A percentile compares a stretch with the other conserved stretches of the same genome.
Conservation (phyloP, 257 asterid species). For the Parsonsia alboflavescens region DNA sequence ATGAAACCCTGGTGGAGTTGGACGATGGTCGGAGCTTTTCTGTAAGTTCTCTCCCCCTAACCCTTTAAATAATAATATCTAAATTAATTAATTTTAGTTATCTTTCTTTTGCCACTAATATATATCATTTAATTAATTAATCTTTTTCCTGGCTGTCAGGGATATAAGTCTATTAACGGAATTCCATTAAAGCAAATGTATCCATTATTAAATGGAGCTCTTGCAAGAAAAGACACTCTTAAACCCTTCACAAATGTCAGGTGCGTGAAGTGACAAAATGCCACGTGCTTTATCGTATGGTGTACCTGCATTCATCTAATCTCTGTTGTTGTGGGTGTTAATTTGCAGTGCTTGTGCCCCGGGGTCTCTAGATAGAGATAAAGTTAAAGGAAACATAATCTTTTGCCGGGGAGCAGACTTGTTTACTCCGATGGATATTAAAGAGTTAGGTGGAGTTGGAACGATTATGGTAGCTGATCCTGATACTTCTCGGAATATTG, state of each 20-base stretch:
- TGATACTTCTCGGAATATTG: background rate
- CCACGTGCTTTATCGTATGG: too few species aligned
- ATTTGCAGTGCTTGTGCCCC: constrained; percentile 31
- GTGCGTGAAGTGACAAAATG: constrained; percentile 25
- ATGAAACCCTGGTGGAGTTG: constrained; percentile 1
- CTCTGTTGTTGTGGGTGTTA: too few species aligned
- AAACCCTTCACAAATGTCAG: constrained; percentile 35
- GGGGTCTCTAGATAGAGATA: constrained; percentile 23
- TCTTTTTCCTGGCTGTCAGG: background rate
- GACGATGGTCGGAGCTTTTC: constrained; percentile 9
- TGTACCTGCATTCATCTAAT: too few species aligned
- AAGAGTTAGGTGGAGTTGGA: constrained; percentile 48
- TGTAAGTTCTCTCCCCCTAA: background rate
- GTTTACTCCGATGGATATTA: constrained; percentile 7
- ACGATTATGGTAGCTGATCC: constrained; percentile 27
- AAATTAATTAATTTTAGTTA: too few species aligned
- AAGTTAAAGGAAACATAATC: constrained; percentile 61
- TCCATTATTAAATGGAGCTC: constrained; percentile 45
- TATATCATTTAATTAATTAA: too few species aligned
- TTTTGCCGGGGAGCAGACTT: constrained; percentile 32
- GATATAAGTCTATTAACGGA: constrained; percentile 32
- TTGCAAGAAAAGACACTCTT: constrained; percentile 22
- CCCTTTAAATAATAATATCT: too few species aligned
- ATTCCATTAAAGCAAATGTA: constrained; percentile 32
- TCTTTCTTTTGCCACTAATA: too few species aligned